These are phyloP conservation scores for Mucor lusitanicus DNA, from an alignment of 371 early-diverging fungal genomes.

Conservation along the genomic window DNA sequence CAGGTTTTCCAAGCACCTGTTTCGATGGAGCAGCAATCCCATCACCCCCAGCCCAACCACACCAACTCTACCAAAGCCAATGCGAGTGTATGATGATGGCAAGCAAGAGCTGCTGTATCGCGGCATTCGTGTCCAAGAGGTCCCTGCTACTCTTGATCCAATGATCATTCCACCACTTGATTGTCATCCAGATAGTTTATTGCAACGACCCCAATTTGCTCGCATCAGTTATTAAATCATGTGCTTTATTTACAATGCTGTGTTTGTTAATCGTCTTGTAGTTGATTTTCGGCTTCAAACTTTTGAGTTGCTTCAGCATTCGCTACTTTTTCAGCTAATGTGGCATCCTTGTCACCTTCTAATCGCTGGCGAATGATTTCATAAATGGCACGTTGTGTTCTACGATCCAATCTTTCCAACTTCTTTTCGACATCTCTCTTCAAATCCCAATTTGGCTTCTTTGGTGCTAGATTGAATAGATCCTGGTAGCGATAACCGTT, in stretches of 20 bases:
- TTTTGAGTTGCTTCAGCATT: slow-evolving; percentile 43
- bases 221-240: slow-evolving; percentile 19
- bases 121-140: slow-evolving; percentile 44
- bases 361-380: slow-evolving; percentile 69
- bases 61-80: not conserved
- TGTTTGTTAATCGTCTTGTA: slow-evolving; percentile 14
- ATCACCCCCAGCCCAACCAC: not conserved
- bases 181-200: slow-evolving; percentile 27
- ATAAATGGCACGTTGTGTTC: slow-evolving; percentile 73
- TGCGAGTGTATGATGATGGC: slow-evolving; percentile 28
- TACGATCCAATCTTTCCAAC: slow-evolving; percentile 69
- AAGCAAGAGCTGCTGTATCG: slow-evolving; percentile 34
- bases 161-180: slow-evolving; percentile 40
- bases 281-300: slow-evolving; percentile 26
- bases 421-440: slow-evolving; percentile 83
- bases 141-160: slow-evolving; percentile 40
- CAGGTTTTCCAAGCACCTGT: not conserved
- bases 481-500: slow-evolving; percentile 47
- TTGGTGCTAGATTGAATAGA: slow-evolving; percentile 78
- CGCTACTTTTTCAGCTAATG: slow-evolving; percentile 42
- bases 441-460: slow-evolving; percentile 88
- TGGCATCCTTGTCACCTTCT: slow-evolving; percentile 25
- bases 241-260: not conserved
- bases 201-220: slow-evolving; percentile 21
- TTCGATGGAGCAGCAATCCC: not conserved